Percentiles rank a stretch among this genome's conserved stretches.
phyloP scores from a whole-genome alignment of 2,329 filamentous ascomycete genomes.

The Neofusicoccum ribis region DNA sequence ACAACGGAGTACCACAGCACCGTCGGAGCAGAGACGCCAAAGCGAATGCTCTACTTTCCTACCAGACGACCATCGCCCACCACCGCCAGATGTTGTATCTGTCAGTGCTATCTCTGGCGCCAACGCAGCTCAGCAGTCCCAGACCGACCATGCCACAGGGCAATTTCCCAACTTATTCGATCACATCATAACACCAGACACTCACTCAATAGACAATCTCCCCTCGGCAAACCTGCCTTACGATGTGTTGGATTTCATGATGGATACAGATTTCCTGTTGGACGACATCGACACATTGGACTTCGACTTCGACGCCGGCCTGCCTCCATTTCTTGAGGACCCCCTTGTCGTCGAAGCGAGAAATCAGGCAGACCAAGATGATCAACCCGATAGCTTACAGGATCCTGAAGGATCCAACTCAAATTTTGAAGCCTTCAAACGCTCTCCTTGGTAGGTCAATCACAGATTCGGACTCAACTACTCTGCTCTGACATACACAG shows the following conservation, averaged over 20 bases:
- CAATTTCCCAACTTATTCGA: not conserved
- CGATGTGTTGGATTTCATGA: slow-evolving; percentile 16
- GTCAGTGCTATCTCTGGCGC: too few relatives aligned
- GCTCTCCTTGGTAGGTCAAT: not conserved
- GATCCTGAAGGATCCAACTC: not conserved
- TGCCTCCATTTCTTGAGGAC: not conserved
- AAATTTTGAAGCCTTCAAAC: not conserved
- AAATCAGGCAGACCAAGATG: not conserved
- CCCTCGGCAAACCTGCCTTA: slow-evolving; percentile 23
- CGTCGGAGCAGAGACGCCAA: not conserved
- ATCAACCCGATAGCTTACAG: not conserved
- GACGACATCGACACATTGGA: slow-evolving; percentile 23
- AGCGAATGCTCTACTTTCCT: not conserved
- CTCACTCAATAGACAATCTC: slow-evolving; percentile 16
- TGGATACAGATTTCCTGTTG: slow-evolving; percentile 22
- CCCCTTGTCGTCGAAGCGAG: not conserved
- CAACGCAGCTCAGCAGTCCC: not conserved
- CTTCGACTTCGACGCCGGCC: slow-evolving; percentile 19
- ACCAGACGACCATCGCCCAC: not conserved
- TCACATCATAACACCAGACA: not conserved
- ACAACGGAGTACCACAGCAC: not conserved
- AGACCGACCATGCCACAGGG: not conserved
- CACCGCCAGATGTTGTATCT: too few relatives aligned
- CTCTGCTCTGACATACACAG: slow-evolving; percentile 22
- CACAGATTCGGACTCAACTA: slow-evolving; percentile 9